Conservation (phyloP, 2,329 filamentous ascomycete species). For the Xylariaceae sp. region DNA sequence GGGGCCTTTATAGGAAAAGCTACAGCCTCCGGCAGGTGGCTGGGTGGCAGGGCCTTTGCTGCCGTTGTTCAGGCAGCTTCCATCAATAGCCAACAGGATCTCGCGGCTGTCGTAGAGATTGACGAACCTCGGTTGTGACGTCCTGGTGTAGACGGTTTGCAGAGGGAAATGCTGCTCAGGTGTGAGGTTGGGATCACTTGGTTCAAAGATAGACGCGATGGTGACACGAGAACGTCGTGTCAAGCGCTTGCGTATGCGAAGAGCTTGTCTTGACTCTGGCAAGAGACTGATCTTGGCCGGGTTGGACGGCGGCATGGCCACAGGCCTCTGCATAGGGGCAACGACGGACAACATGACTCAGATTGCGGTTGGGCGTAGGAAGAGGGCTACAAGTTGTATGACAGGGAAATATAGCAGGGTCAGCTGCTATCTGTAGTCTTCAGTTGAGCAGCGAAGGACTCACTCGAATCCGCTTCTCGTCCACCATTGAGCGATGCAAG, state of each 20-base stretch:
- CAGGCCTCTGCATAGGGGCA: no score
- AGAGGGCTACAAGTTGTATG: no score
- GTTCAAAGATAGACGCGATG: constrained; percentile 26
- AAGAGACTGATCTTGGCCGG: constrained; percentile 11
- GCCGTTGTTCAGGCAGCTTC: constrained; percentile 38
- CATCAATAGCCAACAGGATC: constrained; percentile 40
- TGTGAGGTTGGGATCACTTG: constrained; percentile 22
- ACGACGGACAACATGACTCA: no score
- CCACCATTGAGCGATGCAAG: no score
- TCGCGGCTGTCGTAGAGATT: constrained; percentile 32
- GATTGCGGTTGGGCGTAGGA: no score
- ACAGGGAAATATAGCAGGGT: no score
- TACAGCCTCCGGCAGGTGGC: constrained; percentile 21
- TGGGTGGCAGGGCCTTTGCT: constrained; percentile 18
- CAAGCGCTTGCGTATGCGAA: constrained; percentile 17
- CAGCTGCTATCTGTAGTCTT: no score
- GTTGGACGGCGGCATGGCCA: no score
- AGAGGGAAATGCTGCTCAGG: constrained; percentile 33
- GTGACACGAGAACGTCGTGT: constrained; percentile 21
- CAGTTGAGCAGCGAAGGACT: no score
- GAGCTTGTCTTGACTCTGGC: constrained; percentile 9
- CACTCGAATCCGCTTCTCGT: no score
- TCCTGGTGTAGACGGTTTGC: constrained; percentile 26
- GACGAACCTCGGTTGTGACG: constrained; percentile 30
- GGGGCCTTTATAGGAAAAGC: constrained; percentile 29